Evolutionary conservation across 208 protist species (phyloP).

Genomic region (Herpetomonas samuelpessoai): DNA sequence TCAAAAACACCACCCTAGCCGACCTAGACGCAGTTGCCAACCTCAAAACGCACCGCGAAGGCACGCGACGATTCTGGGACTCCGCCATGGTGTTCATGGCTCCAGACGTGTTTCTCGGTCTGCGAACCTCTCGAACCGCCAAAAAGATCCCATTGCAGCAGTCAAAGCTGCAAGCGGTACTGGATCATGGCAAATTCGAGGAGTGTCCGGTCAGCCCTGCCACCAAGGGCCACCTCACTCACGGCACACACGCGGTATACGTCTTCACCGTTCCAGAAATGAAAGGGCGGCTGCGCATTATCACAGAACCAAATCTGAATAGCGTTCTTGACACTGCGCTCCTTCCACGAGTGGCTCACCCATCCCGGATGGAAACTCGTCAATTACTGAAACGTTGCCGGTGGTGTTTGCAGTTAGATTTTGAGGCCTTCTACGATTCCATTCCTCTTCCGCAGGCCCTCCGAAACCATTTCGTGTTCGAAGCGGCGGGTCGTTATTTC

Average conservation of each 20-base stretch:
- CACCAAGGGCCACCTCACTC: not conserved
- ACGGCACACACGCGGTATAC: constrained; percentile 2
- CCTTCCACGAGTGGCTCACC: constrained; percentile 8
- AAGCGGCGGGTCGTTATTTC: constrained; percentile 5
- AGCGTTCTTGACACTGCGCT: constrained; percentile 9
- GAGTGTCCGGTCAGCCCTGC: not conserved
- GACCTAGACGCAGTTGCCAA: no score
- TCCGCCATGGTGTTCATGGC: no score
- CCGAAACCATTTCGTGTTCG: constrained; percentile 16
- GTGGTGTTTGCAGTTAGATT: constrained; percentile 21
- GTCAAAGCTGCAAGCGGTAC: not conserved
- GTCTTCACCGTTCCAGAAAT: constrained; percentile 15
- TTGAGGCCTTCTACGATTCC: constrained; percentile 29
- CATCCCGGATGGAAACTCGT: constrained; percentile 7
- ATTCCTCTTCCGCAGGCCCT: constrained; percentile 9
- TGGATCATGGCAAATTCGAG: constrained; percentile 10
- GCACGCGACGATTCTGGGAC: no score
- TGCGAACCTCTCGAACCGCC: constrained; percentile 9
- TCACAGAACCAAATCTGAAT: constrained; percentile 23
- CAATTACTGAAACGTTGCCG: constrained; percentile 9
- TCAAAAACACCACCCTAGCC: no score
- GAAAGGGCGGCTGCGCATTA: constrained; percentile 20
- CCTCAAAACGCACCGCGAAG: no score
- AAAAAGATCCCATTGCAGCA: not conserved
- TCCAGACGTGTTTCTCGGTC: not conserved